A percentile compares a stretch with the other conserved stretches of the same genome.
Evolutionary conservation across 2,329 filamentous ascomycete genomes (phyloP).

Genomic region (Alternaria burnsii): DNA sequence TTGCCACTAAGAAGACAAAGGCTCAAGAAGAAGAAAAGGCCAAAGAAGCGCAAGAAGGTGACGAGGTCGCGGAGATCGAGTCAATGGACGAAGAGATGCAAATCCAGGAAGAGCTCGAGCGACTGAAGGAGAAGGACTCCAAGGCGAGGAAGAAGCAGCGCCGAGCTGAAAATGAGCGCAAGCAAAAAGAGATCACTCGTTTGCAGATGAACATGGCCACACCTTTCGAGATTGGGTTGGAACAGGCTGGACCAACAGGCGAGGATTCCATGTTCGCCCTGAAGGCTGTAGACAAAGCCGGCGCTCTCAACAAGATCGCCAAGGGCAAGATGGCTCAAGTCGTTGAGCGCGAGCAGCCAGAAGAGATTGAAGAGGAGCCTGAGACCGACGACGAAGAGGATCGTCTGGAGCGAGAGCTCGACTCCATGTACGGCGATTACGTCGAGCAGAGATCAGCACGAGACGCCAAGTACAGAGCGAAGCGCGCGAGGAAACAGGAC

Average conservation of each 20-base stretch:
- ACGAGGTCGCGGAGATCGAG: slow-evolving; percentile 83
- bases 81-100: slow-evolving; percentile 94
- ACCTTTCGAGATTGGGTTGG: slow-evolving; percentile 94
- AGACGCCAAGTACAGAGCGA: slow-evolving; percentile 89
- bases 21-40: slow-evolving; percentile 54
- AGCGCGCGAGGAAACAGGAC: slow-evolving; percentile 83
- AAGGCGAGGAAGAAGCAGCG: slow-evolving; percentile 82
- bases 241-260: slow-evolving; percentile 79
- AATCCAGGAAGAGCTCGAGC: slow-evolving; percentile 86
- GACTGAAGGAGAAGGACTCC: slow-evolving; percentile 79
- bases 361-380: slow-evolving; percentile 58
- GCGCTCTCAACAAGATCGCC: slow-evolving; percentile 72
- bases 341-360: slow-evolving; percentile 59
- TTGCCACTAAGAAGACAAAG: slow-evolving; percentile 74
- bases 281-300: slow-evolving; percentile 80
- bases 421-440: slow-evolving; percentile 86
- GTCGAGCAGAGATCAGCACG: slow-evolving; percentile 78
- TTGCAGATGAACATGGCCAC: slow-evolving; percentile 98
- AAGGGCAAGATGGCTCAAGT: slow-evolving; percentile 81
- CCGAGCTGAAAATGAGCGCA: slow-evolving; percentile 89
- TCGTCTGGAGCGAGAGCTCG: slow-evolving; percentile 81
- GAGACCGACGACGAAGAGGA: slow-evolving; percentile 83
- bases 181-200: slow-evolving; percentile 91
- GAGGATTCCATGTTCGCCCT: slow-evolving; percentile 87
- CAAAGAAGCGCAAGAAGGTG: slow-evolving; percentile 53